Evolutionary conservation across 2,329 filamentous ascomycete genomes (phyloP).

Genomic region (Fusarium camptoceras): DNA sequence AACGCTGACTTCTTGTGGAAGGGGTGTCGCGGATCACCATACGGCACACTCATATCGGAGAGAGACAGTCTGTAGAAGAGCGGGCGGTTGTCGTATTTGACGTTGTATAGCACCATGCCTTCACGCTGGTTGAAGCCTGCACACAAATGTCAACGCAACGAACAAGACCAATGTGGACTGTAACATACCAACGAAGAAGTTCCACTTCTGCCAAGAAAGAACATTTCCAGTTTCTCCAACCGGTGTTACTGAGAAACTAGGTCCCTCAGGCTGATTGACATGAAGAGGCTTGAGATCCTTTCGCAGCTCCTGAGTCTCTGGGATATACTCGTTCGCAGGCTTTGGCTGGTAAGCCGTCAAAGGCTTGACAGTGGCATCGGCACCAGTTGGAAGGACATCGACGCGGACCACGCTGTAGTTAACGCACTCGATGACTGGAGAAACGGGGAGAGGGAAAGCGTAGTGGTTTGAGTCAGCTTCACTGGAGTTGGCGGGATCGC

Average conservation of each 20-base stretch:
- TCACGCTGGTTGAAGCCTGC: constrained; percentile 74
- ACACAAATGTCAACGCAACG: background rate
- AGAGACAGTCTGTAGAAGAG: constrained; percentile 76
- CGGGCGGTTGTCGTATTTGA: constrained; percentile 73
- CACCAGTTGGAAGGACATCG: constrained; percentile 24
- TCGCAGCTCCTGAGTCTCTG: constrained; percentile 63
- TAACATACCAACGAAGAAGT: constrained; percentile 66
- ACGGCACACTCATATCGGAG: constrained; percentile 78
- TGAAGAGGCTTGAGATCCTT: constrained; percentile 76
- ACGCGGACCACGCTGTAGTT: constrained; percentile 29
- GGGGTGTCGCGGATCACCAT: constrained; percentile 73
- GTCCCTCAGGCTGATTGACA: constrained; percentile 76
- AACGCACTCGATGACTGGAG: constrained; percentile 32
- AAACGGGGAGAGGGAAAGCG: constrained; percentile 33
- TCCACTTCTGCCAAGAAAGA: constrained; percentile 76
- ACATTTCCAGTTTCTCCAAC: constrained; percentile 51
- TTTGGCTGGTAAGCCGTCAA: constrained; percentile 14
- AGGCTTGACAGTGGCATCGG: constrained; percentile 11
- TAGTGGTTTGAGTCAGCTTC: constrained; percentile 41
- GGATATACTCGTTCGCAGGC: constrained; percentile 57
- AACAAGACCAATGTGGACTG: accelerated
- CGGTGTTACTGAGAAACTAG: constrained; percentile 68
- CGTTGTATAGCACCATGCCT: constrained; percentile 76
- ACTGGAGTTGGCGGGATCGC: constrained; percentile 25
- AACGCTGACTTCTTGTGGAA: constrained; percentile 79